phyloP scores from a whole-genome alignment of 768 basidiomycete species.

The Cubamyces sp. region DNA sequence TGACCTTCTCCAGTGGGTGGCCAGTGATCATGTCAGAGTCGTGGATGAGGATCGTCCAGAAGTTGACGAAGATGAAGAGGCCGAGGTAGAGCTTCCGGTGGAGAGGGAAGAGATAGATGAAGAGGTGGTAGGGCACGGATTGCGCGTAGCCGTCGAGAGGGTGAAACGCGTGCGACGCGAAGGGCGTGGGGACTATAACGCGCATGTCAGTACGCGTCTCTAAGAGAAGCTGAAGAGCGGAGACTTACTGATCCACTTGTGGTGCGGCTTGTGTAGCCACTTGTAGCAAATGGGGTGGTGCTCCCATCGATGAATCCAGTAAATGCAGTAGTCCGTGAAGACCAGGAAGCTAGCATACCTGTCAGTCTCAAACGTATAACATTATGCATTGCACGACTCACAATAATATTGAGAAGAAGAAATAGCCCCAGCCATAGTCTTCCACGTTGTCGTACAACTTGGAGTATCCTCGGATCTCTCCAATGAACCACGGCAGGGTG shows the following conservation, averaged over 20 bases:
- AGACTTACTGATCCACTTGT: conserved; percentile 93
- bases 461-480: conserved; percentile 86
- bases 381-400: conserved; percentile 40
- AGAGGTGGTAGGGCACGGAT: conserved; percentile 93
- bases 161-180: conserved; percentile 97
- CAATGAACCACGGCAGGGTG: conserved; percentile 94
- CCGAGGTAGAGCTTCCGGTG: conserved; percentile 84
- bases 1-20: conserved; percentile 81
- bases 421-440: conserved; percentile 79
- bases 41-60: conserved; percentile 96
- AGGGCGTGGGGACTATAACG: conserved; percentile 88
- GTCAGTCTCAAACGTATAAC: conserved; percentile 4
- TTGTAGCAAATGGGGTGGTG: conserved; percentile 91
- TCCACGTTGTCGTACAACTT: conserved; percentile 76
- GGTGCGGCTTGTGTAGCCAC: conserved; percentile 93
- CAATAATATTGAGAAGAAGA: conserved; percentile 70
- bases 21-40: conserved; percentile 99
- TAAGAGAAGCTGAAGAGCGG: background rate
- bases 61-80: conserved; percentile 90
- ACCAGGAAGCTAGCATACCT: conserved; percentile 61
- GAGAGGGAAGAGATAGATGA: conserved; percentile 87
- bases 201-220: conserved; percentile 1
- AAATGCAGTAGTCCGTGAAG: conserved; percentile 92
- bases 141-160: conserved; percentile 93
- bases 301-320: conserved; percentile 94